Base-by-base conservation (phyloP, 2,329 filamentous ascomycete genomes). In the Fusarium duplospermum region DNA sequence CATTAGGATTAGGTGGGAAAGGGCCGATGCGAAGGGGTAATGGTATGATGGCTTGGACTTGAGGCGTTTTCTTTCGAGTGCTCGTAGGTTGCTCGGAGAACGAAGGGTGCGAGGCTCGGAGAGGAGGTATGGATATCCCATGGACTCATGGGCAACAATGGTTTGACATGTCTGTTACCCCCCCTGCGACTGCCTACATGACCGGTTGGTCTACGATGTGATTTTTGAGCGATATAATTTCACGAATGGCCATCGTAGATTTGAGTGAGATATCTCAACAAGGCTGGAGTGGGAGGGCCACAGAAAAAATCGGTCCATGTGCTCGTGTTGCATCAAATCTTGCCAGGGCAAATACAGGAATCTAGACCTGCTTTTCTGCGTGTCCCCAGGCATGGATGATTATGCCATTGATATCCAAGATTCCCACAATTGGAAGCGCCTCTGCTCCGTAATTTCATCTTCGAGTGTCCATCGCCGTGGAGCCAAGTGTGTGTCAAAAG, bases 271-370 rank as follows among this genome's bases (percentile, higher is more conserved):
- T 54, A 54, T 54, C 47, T 54, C 16, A 14, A 18, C 4, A 18
- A 54, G 27, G 58, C 47, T 61, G 64, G 45, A 42, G 57, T 62
- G 70, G 47, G 57, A 33, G 31, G 31, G 31, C 10, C 13, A 33
- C 24, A 52, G 47, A 54, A 16, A 47, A 47, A 54, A 52, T 70
- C 62, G 65, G 72, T 62, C 69, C 71, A 74, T 69, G 58, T 74
- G 71, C 47, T 54, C 47, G 18, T 31, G 47, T 54, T 54, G 47
- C 27, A 54, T 54, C 27, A 14, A 29, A 20, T 40, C 22, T 38
- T 38, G 7, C 45, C 22, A 40, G 47, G 42, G 33, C 11, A 20
- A 27, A 18, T 4, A 42, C 16, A 29, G 24, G 45, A 63, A 64
- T 64, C 62, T 18, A 62, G 57, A 38, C 50, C 42, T 62, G 38